Evolutionary conservation across 495 filamentous ascomycete species (phyloP).

Genomic region (Neurospora sp.): DNA sequence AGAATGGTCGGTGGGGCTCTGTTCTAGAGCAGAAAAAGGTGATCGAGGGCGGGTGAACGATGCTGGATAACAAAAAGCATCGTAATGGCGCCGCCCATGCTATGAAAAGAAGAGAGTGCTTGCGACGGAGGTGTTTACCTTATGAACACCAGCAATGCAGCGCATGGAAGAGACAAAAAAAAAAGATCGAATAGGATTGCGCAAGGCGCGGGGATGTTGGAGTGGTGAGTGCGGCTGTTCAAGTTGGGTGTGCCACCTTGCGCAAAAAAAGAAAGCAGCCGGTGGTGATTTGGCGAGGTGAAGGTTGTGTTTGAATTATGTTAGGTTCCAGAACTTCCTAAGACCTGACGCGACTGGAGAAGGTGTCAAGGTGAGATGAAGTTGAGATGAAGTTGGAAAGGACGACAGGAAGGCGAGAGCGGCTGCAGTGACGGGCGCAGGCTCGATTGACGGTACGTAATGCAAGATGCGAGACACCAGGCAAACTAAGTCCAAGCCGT

Average conservation of each 20-base stretch:
- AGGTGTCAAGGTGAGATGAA: neutral
- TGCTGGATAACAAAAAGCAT: neutral
- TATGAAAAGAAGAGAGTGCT: neutral
- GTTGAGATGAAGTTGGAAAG: neutral
- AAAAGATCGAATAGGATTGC: neutral
- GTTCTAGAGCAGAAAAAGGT: neutral
- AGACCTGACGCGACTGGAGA: neutral
- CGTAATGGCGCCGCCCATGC: neutral
- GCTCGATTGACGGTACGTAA: neutral
- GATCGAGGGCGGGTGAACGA: neutral
- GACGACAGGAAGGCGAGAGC: neutral
- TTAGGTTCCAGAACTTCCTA: neutral
- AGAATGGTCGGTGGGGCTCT: neutral
- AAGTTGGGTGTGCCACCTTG: neutral
- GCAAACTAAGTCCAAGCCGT: neutral
- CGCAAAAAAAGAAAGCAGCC: neutral
- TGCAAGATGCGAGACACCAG: neutral
- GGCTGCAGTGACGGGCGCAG: neutral
- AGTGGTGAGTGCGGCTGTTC: neutral
- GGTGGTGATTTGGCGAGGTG: neutral
- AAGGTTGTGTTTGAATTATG: neutral
- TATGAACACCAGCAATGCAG: neutral
- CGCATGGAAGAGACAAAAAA: neutral
- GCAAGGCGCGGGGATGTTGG: neutral
- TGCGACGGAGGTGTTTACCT: neutral